phyloP scores from a whole-genome alignment of 441 rosid species.

The Hura crepitans region DNA sequence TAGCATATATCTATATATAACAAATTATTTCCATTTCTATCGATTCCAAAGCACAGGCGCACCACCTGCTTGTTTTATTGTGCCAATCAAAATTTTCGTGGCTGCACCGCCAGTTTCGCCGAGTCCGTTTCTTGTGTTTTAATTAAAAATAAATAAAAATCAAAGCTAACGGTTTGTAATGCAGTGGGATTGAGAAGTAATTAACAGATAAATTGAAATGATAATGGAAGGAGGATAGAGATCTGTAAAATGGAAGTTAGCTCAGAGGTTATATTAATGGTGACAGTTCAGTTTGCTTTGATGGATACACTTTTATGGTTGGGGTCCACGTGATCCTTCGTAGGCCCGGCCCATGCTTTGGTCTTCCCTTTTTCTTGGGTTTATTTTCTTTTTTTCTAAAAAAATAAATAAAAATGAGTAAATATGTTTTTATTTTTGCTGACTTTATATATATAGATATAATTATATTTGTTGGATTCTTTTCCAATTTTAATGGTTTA shows the following conservation, averaged over 20 bases:
- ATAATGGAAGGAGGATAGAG: background rate
- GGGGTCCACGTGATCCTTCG: slow-evolving; percentile 3
- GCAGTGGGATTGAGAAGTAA: background rate
- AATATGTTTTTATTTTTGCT: too few species aligned
- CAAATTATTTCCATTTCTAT: background rate
- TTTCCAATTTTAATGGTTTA: too few species aligned
- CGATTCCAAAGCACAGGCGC: background rate
- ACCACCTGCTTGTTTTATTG: background rate
- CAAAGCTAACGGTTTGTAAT: background rate
- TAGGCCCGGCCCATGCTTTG: slow-evolving; percentile 5
- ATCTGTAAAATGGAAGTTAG: too few species aligned
- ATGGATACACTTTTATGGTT: background rate
- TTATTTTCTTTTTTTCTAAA: background rate
- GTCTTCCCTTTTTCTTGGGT: background rate
- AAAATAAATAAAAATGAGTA: too few species aligned
- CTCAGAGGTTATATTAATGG: background rate
- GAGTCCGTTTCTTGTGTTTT: slow-evolving; percentile 1
- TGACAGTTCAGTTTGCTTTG: background rate
- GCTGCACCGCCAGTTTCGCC: slow-evolving; percentile 21
- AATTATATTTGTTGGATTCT: too few species aligned
- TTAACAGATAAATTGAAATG: background rate
- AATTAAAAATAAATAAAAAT: background rate
- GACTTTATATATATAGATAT: too few species aligned
- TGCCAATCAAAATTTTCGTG: slow-evolving; percentile 6
- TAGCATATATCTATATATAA: slow-evolving; percentile 1